A percentile compares a stretch with the other conserved stretches of the same genome.
Evolutionary conservation across 75 land plant genomes (phyloP).

Genomic region (Cryptomeria japonica): DNA sequence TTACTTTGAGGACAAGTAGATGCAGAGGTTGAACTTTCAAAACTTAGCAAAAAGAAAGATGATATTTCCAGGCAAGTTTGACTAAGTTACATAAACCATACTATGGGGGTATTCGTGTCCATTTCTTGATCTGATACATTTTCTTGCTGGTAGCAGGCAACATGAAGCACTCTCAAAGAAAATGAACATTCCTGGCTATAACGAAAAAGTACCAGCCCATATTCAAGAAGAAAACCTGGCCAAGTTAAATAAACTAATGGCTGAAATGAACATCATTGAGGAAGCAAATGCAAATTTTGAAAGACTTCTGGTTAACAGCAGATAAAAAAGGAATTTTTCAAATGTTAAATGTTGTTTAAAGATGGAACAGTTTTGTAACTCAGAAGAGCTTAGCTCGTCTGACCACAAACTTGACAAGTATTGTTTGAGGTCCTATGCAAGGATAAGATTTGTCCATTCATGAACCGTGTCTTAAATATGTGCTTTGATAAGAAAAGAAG

Average conservation of each 20-base stretch:
- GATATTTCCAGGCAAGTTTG: slow-evolving; percentile 55
- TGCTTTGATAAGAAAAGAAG: too few relatives aligned
- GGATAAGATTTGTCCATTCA: too few relatives aligned
- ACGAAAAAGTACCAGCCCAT: slow-evolving; percentile 66
- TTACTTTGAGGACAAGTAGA: slow-evolving; percentile 61
- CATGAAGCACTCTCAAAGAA: slow-evolving; percentile 43
- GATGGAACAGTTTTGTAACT: background rate
- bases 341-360: background rate
- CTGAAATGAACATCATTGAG: slow-evolving; percentile 47
- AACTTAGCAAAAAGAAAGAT: slow-evolving; percentile 59
- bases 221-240: slow-evolving; percentile 63
- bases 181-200: slow-evolving; percentile 60
- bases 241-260: slow-evolving; percentile 45
- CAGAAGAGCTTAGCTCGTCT: background rate
- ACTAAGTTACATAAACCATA: background rate
- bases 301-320: slow-evolving; percentile 7
- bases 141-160: slow-evolving; percentile 41
- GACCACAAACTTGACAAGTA: background rate
- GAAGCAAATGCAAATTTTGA: slow-evolving; percentile 40
- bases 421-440: background rate
- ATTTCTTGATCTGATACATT: slow-evolving; percentile 1
- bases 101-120: background rate
- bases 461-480: too few relatives aligned
- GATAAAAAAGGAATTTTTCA: background rate
- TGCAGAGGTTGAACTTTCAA: slow-evolving; percentile 57